These are phyloP conservation scores for Aspergillus flavus DNA, from an alignment of 2,329 filamentous ascomycete genomes.

Conservation along the genomic window DNA sequence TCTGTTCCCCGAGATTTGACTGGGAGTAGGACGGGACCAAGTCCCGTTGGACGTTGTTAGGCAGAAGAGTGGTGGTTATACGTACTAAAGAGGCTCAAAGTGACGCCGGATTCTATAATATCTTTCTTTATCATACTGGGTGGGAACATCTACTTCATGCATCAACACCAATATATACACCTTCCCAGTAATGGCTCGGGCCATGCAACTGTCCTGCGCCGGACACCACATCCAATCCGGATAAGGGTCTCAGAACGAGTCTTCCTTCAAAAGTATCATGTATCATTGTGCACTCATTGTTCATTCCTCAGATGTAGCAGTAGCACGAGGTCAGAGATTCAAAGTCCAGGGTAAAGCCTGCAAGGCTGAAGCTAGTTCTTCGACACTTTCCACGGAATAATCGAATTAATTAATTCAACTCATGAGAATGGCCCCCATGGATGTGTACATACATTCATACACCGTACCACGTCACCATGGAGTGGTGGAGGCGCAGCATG, in stretches of 20 bases:
- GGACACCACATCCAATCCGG: background rate
- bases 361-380: background rate
- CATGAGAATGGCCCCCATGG: background rate
- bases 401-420: background rate
- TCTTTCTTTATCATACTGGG: background rate
- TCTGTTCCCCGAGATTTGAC: background rate
- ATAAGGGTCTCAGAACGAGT: background rate
- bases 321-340: constrained; percentile 13
- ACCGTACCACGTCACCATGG: constrained; percentile 17
- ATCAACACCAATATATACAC: background rate
- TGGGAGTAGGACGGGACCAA: background rate
- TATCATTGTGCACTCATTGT: background rate
- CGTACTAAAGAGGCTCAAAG: background rate
- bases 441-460: background rate
- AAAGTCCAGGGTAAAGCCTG: constrained; percentile 2
- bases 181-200: background rate
- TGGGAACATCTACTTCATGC: background rate
- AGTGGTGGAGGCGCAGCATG: constrained; percentile 21
- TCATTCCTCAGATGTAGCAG: background rate
- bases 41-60: background rate
- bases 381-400: no score
- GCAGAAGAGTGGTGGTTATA: background rate
- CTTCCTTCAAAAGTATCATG: background rate
- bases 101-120: background rate
- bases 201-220: background rate